phyloP scores from a whole-genome alignment of 1,284 basidiomycete species.

The Singerocomus rubriflavus region DNA sequence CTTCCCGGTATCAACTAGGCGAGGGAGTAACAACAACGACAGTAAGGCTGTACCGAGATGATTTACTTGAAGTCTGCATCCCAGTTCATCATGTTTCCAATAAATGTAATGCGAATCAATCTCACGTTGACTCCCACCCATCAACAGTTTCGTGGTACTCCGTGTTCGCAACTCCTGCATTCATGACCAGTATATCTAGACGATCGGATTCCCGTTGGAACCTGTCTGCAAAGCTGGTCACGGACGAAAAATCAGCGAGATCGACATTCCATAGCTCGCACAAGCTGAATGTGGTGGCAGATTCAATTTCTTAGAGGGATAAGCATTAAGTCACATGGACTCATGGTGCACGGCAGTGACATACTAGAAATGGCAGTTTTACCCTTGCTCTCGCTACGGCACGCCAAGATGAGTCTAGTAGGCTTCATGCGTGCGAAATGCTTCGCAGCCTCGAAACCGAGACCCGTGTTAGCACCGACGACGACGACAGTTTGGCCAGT shows the following conservation, averaged over 20 bases:
- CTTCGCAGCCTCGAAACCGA: slow-evolving; percentile 43
- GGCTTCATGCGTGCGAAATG: slow-evolving; percentile 44
- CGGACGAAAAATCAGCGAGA: slow-evolving; percentile 16
- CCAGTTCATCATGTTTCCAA: background rate
- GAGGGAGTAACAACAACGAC: slow-evolving; percentile 14
- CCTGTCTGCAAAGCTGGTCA: slow-evolving; percentile 12
- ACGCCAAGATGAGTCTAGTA: slow-evolving; percentile 38
- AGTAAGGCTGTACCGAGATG: slow-evolving; percentile 17
- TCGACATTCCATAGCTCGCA: slow-evolving; percentile 10
- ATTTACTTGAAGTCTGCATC: slow-evolving; percentile 19
- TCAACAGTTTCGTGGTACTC: slow-evolving; percentile 10
- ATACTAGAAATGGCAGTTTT: slow-evolving; percentile 26
- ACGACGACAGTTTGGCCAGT: slow-evolving; percentile 32
- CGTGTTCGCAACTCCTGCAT: slow-evolving; percentile 9
- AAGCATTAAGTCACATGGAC: background rate
- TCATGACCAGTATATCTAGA: slow-evolving; percentile 20
- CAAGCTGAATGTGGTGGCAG: slow-evolving; percentile 1
- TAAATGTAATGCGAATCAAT: no score
- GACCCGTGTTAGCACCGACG: slow-evolving; percentile 40
- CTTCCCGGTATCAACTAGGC: slow-evolving; percentile 11
- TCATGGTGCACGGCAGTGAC: background rate
- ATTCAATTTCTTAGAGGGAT: slow-evolving; percentile 9
- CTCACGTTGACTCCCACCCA: slow-evolving; percentile 18
- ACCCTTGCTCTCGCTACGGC: slow-evolving; percentile 26
- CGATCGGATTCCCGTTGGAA: slow-evolving; percentile 7